These are phyloP conservation scores for Ascoidea asiatica DNA, from an alignment of 805 yeast species.

Conservation along the genomic window DNA sequence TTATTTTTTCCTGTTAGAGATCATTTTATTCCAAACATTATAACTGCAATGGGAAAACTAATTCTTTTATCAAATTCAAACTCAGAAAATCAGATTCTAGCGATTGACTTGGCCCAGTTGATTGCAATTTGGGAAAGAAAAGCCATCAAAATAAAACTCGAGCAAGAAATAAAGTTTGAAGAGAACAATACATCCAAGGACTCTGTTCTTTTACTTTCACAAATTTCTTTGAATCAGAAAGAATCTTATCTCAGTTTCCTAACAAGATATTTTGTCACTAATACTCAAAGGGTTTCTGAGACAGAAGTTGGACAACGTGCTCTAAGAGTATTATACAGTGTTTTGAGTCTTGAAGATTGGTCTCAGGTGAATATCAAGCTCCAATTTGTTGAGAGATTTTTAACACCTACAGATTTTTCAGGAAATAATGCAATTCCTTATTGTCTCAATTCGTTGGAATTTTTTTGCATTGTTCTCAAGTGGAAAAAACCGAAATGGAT, in stretches of 20 bases:
- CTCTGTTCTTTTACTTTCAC: constrained; percentile 34
- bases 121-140: constrained; percentile 75
- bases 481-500: constrained; percentile 76
- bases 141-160: constrained; percentile 16
- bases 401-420: constrained; percentile 63
- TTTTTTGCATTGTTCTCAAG: constrained; percentile 67
- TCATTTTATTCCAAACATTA: constrained; percentile 76
- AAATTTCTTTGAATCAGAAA: constrained; percentile 63
- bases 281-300: constrained; percentile 75
- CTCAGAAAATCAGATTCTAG: constrained; percentile 68
- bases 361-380: constrained; percentile 79
- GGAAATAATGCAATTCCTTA: constrained; percentile 49
- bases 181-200: constrained; percentile 18
- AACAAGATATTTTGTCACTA: constrained; percentile 76
- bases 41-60: constrained; percentile 84
- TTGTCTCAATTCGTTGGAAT: constrained; percentile 85
- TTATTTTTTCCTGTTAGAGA: constrained; percentile 78
- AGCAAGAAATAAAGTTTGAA: constrained; percentile 14
- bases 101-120: constrained; percentile 80
- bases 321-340: constrained; percentile 57
- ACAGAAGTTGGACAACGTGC: constrained; percentile 74
- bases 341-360: constrained; percentile 70
- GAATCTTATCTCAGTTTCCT: constrained; percentile 86
- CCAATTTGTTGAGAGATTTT: constrained; percentile 75
- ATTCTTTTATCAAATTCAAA: constrained; percentile 69